Percentiles rank a stretch among this genome's conserved stretches.
Conservation (phyloP, 768 basidiomycete genomes). For the Pleurotus tuoliensis region DNA sequence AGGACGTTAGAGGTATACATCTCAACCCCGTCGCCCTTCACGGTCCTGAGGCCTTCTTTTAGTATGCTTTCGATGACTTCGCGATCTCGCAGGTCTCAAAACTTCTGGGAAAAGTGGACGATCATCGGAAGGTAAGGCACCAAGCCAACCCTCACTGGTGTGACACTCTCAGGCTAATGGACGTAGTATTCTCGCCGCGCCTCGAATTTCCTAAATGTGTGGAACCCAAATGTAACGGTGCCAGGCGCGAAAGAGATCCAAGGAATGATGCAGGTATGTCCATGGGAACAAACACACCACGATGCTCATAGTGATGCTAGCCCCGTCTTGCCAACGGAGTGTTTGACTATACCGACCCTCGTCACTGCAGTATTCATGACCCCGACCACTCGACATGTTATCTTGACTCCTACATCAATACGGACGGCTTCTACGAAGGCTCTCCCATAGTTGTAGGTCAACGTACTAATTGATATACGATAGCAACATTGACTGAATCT, state of each 20-base stretch:
- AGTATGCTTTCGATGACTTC: slow-evolving; percentile 67
- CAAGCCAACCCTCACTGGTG: not conserved
- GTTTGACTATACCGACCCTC: slow-evolving; percentile 62
- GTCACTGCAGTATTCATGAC: slow-evolving; percentile 64
- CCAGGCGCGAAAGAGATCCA: slow-evolving; percentile 40
- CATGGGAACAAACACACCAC: too few relatives aligned
- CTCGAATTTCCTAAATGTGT: slow-evolving; percentile 53
- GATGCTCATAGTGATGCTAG: slow-evolving; percentile 21
- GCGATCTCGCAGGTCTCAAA: slow-evolving; percentile 61
- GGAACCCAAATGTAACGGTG: slow-evolving; percentile 54
- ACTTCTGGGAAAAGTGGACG: slow-evolving; percentile 42
- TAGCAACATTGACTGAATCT: too few relatives aligned
- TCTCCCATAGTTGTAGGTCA: slow-evolving; percentile 50
- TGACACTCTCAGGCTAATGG: not conserved
- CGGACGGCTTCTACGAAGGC: slow-evolving; percentile 64
- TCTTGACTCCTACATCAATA: slow-evolving; percentile 43
- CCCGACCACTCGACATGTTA: slow-evolving; percentile 55
- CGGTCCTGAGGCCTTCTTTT: not conserved
- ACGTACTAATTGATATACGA: too few relatives aligned
- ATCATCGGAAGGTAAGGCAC: slow-evolving; percentile 44
- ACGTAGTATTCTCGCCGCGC: slow-evolving; percentile 49
- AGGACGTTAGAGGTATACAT: slow-evolving; percentile 50
- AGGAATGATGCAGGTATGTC: slow-evolving; percentile 60
- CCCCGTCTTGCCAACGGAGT: slow-evolving; percentile 51
- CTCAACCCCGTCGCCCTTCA: not conserved